Conservation (phyloP, 192 early-diverging fungal species). For the Backusella morwellensis region DNA sequence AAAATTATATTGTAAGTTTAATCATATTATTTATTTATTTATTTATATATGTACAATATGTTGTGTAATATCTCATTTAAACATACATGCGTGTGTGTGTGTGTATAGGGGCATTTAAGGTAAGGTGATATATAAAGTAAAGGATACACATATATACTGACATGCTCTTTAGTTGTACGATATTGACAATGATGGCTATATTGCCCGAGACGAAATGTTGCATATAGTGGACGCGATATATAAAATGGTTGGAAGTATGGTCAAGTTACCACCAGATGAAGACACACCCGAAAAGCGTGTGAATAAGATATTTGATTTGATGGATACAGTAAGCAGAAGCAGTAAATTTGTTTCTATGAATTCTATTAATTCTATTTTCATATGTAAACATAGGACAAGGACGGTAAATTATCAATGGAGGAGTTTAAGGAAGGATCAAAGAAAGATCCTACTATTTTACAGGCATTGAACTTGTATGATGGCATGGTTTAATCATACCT, state of each 20-base stretch:
- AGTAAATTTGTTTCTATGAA: not conserved
- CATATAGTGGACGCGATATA: slow-evolving; percentile 93
- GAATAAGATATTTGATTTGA: slow-evolving; percentile 84
- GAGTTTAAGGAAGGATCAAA: slow-evolving; percentile 89
- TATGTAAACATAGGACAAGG: slow-evolving; percentile 55
- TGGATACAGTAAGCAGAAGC: slow-evolving; percentile 65
- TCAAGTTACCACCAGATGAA: slow-evolving; percentile 87
- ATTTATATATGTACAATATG: not conserved
- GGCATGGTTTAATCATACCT: slow-evolving; percentile 64
- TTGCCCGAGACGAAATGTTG: slow-evolving; percentile 88
- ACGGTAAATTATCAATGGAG: slow-evolving; percentile 76
- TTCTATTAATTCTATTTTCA: not conserved
- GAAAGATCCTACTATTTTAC: slow-evolving; percentile 84
- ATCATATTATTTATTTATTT: not conserved
- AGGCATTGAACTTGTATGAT: slow-evolving; percentile 86
- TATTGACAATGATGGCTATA: slow-evolving; percentile 84
- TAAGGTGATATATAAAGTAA: not conserved
- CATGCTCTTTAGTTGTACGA: slow-evolving; percentile 65
- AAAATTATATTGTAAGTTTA: slow-evolving; percentile 73
- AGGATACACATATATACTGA: not conserved
- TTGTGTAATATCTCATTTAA: not conserved
- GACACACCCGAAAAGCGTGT: slow-evolving; percentile 90
- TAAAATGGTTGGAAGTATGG: slow-evolving; percentile 91
- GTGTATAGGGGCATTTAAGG: slow-evolving; percentile 24
- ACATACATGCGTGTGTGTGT: no score